These are phyloP conservation scores for Paracamarosporium sp. DNA, from an alignment of 2,329 filamentous ascomycete genomes.

Conservation along the genomic window DNA sequence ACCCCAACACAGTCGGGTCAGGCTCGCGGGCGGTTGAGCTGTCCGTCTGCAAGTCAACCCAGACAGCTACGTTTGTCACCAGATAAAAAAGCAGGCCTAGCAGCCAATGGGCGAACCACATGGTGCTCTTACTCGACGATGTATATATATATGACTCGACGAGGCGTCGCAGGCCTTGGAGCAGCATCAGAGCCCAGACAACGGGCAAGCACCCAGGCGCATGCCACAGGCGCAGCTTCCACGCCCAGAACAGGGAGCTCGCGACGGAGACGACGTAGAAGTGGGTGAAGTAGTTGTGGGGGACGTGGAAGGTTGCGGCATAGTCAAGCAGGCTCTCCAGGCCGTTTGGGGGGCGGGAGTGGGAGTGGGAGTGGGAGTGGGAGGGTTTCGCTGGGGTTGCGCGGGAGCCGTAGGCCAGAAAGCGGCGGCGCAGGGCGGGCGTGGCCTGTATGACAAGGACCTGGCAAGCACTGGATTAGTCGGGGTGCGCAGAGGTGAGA, in stretches of 20 bases:
- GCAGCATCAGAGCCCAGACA: slow-evolving; percentile 74
- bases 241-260: slow-evolving; percentile 76
- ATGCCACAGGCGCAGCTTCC: slow-evolving; percentile 61
- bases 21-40: background rate
- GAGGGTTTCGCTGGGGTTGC: slow-evolving; percentile 34
- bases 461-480: slow-evolving; percentile 47
- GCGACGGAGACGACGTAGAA: slow-evolving; percentile 80
- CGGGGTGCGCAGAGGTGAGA: slow-evolving; percentile 22
- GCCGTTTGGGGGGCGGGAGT: slow-evolving; percentile 4
- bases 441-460: slow-evolving; percentile 59
- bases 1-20: slow-evolving; percentile 41
- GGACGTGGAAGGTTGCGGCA: slow-evolving; percentile 67
- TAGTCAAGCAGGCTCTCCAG: slow-evolving; percentile 53
- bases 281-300: slow-evolving; percentile 87
- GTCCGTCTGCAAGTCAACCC: slow-evolving; percentile 71
- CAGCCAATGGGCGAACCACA: slow-evolving; percentile 86
- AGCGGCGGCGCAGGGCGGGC: slow-evolving; percentile 60
- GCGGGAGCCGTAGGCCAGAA: slow-evolving; percentile 67
- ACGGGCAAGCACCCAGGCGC: slow-evolving; percentile 64
- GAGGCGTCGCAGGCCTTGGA: slow-evolving; percentile 77
- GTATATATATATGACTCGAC: slow-evolving; percentile 75
- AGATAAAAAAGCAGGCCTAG: slow-evolving; percentile 81
- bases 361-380: background rate
- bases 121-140: slow-evolving; percentile 73
- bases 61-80: slow-evolving; percentile 75